Evolutionary conservation across 495 filamentous ascomycete species (phyloP).

Genomic region (Podospora pseudocomata): DNA sequence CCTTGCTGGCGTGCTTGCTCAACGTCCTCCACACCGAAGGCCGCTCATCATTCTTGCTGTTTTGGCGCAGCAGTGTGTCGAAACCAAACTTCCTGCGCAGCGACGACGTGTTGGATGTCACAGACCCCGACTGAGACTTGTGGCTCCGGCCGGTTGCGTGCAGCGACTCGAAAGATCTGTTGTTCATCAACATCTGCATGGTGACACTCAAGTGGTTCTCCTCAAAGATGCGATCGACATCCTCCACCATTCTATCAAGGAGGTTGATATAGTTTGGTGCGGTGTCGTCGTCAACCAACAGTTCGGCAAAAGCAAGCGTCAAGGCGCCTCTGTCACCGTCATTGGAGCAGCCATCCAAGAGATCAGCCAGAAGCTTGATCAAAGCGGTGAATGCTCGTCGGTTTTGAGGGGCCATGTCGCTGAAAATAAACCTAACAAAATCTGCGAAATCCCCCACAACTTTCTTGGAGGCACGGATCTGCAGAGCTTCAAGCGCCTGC

Average conservation of each 20-base stretch:
- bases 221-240: constrained; percentile 83
- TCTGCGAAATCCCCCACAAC: constrained; percentile 80
- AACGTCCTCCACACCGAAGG: constrained; percentile 80
- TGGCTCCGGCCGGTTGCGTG: constrained; percentile 41
- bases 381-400: constrained; percentile 80
- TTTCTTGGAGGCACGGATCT: constrained; percentile 67
- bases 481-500: constrained; percentile 62
- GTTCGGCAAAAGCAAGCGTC: constrained; percentile 85
- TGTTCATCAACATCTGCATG: constrained; percentile 27
- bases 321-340: constrained; percentile 89
- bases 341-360: constrained; percentile 90
- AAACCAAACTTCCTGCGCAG: constrained; percentile 80
- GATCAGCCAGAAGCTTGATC: constrained; percentile 79
- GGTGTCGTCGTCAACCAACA: constrained; percentile 72
- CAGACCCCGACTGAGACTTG: constrained; percentile 47
- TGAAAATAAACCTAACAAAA: constrained; percentile 70
- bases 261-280: constrained; percentile 84
- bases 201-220: constrained; percentile 50
- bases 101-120: constrained; percentile 71
- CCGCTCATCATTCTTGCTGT: constrained; percentile 70
- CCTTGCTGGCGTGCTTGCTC: constrained; percentile 70
- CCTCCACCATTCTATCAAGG: constrained; percentile 87
- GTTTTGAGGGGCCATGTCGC: constrained; percentile 87
- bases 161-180: constrained; percentile 43
- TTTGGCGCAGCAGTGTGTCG: constrained; percentile 68